Percentiles rank a stretch among this genome's conserved stretches.
phyloP scores from a whole-genome alignment of 371 early-diverging fungal species.

The Zancudomyces culisetae region DNA sequence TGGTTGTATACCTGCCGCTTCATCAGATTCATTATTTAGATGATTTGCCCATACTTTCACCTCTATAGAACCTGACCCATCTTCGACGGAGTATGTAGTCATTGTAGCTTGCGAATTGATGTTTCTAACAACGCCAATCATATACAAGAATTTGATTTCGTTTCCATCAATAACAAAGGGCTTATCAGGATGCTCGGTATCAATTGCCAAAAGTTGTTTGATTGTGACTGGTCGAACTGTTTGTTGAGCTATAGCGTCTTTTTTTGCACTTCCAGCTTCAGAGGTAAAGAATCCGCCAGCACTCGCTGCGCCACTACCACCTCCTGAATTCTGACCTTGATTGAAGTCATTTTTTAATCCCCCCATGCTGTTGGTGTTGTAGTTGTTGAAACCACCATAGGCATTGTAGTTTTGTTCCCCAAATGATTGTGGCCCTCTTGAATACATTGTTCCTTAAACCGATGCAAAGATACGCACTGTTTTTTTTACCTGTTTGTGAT shows the following conservation, averaged over 20 bases:
- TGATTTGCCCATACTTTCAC: slow-evolving; percentile 39
- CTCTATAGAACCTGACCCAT: slow-evolving; percentile 56
- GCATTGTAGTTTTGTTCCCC: not conserved
- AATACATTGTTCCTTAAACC: too few relatives aligned
- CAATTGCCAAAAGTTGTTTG: slow-evolving; percentile 36
- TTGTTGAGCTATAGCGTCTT: slow-evolving; percentile 15
- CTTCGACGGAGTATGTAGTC: slow-evolving; percentile 43
- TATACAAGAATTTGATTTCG: slow-evolving; percentile 34
- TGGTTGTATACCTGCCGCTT: slow-evolving; percentile 9
- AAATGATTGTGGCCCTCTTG: too few relatives aligned
- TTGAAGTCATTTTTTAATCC: not conserved
- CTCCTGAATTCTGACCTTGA: not conserved
- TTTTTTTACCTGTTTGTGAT: too few relatives aligned
- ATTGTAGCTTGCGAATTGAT: slow-evolving; percentile 31
- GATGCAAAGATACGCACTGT: too few relatives aligned
- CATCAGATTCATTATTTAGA: slow-evolving; percentile 4
- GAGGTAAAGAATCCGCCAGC: not conserved
- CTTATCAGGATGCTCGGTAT: slow-evolving; percentile 26
- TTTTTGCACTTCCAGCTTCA: not conserved
- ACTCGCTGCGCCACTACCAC: not conserved
- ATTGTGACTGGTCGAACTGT: slow-evolving; percentile 51
- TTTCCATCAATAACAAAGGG: slow-evolving; percentile 37
- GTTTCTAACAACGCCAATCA: slow-evolving; percentile 44
- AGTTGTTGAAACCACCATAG: not conserved
- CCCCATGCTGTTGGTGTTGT: not conserved